A percentile compares a stretch with the other conserved stretches of the same genome.
phyloP scores from a whole-genome alignment of 169 alveolate genomes.

The Plasmodium ovale region DNA sequence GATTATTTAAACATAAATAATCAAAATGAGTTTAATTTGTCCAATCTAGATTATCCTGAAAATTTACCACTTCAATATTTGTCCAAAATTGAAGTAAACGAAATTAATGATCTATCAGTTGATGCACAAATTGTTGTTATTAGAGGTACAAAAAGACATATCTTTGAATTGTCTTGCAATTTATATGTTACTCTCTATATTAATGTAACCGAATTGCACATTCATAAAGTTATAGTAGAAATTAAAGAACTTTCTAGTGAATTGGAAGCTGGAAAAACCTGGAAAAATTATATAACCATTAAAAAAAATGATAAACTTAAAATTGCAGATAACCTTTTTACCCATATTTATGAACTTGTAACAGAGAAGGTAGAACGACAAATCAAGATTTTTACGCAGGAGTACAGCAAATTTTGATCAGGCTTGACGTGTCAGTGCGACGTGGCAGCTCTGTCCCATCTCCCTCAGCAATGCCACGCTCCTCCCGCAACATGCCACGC shows the following conservation, averaged over 20 bases:
- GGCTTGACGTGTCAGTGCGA: not conserved
- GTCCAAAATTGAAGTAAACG: constrained; percentile 77
- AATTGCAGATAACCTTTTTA: constrained; percentile 40
- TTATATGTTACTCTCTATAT: constrained; percentile 59
- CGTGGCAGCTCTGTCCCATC: too few species aligned
- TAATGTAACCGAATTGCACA: constrained; percentile 28
- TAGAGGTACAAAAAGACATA: constrained; percentile 88
- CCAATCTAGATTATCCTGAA: constrained; percentile 57
- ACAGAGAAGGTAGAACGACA: constrained; percentile 32
- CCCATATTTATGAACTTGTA: constrained; percentile 17
- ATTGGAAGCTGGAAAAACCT: constrained; percentile 83
- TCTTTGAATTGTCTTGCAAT: constrained; percentile 86
- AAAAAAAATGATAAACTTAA: constrained; percentile 59
- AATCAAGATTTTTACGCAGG: constrained; percentile 39
- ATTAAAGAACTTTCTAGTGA: constrained; percentile 83
- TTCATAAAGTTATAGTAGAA: constrained; percentile 75
- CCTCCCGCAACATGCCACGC: too few species aligned
- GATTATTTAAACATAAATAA: constrained; percentile 74
- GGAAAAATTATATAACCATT: constrained; percentile 79
- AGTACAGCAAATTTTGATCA: constrained; percentile 34
- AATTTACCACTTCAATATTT: constrained; percentile 57
- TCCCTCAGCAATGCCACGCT: too few species aligned
- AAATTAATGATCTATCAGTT: constrained; percentile 83
- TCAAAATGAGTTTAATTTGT: constrained; percentile 78
- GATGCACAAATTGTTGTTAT: constrained; percentile 90